phyloP scores from a whole-genome alignment of 2,329 filamentous ascomycete species.

The Acephala macrosclerotiorum region DNA sequence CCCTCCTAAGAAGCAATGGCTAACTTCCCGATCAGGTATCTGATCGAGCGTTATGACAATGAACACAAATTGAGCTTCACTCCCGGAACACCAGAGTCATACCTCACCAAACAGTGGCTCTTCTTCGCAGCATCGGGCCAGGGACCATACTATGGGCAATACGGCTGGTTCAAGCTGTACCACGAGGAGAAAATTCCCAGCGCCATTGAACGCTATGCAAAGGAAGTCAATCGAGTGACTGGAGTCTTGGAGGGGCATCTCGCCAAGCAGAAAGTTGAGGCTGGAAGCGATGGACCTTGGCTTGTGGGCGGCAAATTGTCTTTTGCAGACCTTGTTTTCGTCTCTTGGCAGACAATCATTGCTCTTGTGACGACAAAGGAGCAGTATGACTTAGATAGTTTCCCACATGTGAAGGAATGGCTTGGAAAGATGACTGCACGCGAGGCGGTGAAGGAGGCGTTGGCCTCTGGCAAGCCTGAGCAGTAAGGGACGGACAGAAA shows the following conservation, averaged over 20 bases:
- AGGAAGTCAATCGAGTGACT: slow-evolving; percentile 47
- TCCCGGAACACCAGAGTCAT: slow-evolving; percentile 41
- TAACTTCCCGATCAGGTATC: background rate
- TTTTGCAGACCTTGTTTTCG: slow-evolving; percentile 46
- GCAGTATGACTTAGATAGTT: slow-evolving; percentile 26
- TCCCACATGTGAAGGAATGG: slow-evolving; percentile 31
- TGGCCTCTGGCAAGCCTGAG: slow-evolving; percentile 1
- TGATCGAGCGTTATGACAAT: slow-evolving; percentile 51
- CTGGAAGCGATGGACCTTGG: slow-evolving; percentile 30
- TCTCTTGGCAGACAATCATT: slow-evolving; percentile 28
- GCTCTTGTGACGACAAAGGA: slow-evolving; percentile 4
- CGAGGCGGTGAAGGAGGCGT: slow-evolving; percentile 17
- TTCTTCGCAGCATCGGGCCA: slow-evolving; percentile 49
- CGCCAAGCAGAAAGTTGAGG: slow-evolving; percentile 36
- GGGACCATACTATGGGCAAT: slow-evolving; percentile 51
- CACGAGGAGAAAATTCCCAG: slow-evolving; percentile 34
- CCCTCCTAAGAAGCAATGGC: background rate
- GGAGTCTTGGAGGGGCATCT: slow-evolving; percentile 52
- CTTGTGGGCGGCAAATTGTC: slow-evolving; percentile 50
- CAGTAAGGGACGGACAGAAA: background rate
- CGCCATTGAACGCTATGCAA: slow-evolving; percentile 53
- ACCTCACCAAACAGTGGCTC: slow-evolving; percentile 47
- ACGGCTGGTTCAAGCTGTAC: slow-evolving; percentile 11
- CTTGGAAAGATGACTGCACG: slow-evolving; percentile 25
- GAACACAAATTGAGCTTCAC: slow-evolving; percentile 46